These are phyloP conservation scores for Fagus crenata DNA, from an alignment of 306 rosid genomes.

Conservation along the genomic window DNA sequence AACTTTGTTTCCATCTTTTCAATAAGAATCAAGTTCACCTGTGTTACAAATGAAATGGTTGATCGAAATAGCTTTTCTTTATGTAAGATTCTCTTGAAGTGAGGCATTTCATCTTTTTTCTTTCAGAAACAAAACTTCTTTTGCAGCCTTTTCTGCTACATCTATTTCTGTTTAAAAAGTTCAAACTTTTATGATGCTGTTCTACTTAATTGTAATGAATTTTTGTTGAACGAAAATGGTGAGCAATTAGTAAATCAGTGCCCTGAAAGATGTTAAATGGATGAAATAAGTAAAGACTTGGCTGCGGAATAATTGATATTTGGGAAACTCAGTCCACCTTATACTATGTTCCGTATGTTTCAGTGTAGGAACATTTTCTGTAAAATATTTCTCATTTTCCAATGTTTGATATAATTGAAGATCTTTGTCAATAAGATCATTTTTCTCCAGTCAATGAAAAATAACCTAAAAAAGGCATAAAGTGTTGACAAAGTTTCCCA, in stretches of 20 bases:
- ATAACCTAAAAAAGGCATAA: no score
- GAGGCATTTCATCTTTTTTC: background rate
- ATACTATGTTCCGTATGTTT: no score
- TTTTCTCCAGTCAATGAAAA: no score
- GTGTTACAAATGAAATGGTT: slow-evolving; percentile 35
- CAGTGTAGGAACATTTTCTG: no score
- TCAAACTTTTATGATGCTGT: no score
- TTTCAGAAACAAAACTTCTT: background rate
- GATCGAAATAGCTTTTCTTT: slow-evolving; percentile 27
- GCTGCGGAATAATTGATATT: background rate
- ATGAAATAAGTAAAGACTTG: background rate
- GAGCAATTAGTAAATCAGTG: background rate
- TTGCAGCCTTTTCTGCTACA: no score
- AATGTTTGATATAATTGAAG: no score
- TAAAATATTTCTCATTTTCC: no score
- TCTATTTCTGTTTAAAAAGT: no score
- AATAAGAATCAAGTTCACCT: slow-evolving; percentile 35
- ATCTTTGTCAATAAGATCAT: no score
- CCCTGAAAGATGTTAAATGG: background rate
- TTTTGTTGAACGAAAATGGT: background rate
- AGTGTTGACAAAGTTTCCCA: no score
- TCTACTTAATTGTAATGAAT: background rate
- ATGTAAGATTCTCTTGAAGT: slow-evolving; percentile 7
- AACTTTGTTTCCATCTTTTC: slow-evolving; percentile 26
- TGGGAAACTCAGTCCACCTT: background rate